Percentiles rank a stretch among this genome's conserved stretches.
Evolutionary conservation across 805 yeast species (phyloP).

Genomic region (Lachancea quebecensis): DNA sequence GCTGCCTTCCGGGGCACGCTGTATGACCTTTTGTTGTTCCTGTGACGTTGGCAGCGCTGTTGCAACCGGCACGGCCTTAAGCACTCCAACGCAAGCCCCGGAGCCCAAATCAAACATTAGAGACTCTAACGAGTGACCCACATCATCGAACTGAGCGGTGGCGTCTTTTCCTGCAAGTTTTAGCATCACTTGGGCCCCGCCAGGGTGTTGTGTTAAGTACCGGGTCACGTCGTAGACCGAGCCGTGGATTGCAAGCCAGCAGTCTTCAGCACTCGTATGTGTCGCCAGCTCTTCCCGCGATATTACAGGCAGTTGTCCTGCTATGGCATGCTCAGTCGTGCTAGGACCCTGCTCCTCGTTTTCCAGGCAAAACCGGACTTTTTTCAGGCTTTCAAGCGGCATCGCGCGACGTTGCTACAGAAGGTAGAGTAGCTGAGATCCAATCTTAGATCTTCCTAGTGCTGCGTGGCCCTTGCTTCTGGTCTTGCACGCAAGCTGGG

Average conservation of each 20-base stretch:
- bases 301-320: constrained; percentile 2
- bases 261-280: constrained; percentile 15
- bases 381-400: background rate
- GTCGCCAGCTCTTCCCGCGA: constrained; percentile 13
- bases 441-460: no score
- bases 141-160: constrained; percentile 22
- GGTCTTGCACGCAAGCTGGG: no score
- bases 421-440: background rate
- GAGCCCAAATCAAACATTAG: constrained; percentile 38
- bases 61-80: constrained; percentile 22
- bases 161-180: constrained; percentile 24
- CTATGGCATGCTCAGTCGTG: background rate
- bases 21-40: no score
- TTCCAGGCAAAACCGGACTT: constrained; percentile 4
- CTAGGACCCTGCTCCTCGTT: background rate
- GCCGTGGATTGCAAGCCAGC: constrained; percentile 22
- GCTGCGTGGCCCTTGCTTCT: no score
- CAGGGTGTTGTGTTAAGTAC: constrained; percentile 21
- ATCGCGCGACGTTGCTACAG: background rate
- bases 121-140: constrained; percentile 30
- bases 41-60: no score
- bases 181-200: constrained; percentile 20
- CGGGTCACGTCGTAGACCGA: constrained; percentile 19
- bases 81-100: constrained; percentile 44
- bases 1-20: background rate